A percentile compares a stretch with the other conserved stretches of the same genome.
Evolutionary conservation across 306 rosid genomes (phyloP).

Genomic region (Cucurbita argyrosperma): DNA sequence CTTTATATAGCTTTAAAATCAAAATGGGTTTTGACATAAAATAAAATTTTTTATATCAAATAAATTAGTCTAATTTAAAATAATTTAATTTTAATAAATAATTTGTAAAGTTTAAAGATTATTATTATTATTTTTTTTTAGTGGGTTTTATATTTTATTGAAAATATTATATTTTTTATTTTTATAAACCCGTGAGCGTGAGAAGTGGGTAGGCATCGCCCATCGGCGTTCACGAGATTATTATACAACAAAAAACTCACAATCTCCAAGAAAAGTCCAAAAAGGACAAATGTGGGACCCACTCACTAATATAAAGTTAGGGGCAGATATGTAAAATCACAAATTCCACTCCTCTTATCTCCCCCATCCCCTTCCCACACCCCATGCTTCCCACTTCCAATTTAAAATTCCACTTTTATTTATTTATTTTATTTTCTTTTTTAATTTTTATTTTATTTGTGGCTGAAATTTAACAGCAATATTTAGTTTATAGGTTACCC

Average conservation of each 20-base stretch:
- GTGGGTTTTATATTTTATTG: background rate
- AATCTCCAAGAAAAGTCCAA: background rate
- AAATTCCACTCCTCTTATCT: background rate
- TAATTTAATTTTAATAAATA: no score
- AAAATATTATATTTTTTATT: background rate
- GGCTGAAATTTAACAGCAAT: background rate
- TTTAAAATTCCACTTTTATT: background rate
- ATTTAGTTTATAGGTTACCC: background rate
- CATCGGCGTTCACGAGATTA: background rate
- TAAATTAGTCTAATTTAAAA: no score
- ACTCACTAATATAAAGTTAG: background rate
- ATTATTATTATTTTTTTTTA: no score
- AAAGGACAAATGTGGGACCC: background rate
- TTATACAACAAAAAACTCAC: background rate
- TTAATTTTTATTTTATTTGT: background rate
- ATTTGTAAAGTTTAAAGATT: no score
- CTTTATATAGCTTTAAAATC: no score
- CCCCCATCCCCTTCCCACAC: background rate
- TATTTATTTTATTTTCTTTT: background rate
- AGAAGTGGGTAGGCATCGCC: background rate
- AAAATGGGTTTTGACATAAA: no score
- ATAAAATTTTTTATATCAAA: no score
- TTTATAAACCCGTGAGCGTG: constrained; percentile 1
- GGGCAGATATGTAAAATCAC: background rate
- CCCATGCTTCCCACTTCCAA: background rate